phyloP scores from a whole-genome alignment of 352 stramenopile species.

The Phytopythium boreale region DNA sequence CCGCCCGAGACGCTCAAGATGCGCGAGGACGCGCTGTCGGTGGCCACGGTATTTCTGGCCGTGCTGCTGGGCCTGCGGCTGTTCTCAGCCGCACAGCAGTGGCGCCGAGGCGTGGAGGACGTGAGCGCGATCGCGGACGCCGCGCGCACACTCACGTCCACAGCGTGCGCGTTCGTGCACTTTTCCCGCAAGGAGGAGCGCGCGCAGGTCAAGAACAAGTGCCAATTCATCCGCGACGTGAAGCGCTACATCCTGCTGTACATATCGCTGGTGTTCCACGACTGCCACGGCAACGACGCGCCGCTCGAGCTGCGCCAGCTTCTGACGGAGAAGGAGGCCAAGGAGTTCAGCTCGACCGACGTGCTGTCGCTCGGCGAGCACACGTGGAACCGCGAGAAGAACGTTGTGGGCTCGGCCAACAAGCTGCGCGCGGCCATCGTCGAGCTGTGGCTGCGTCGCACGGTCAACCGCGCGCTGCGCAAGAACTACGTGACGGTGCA shows the following conservation, averaged over 20 bases:
- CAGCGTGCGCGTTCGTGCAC: conserved; percentile 41
- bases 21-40: conserved; percentile 32
- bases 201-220: conserved; percentile 37
- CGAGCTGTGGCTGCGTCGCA: conserved; percentile 54
- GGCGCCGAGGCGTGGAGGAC: conserved; percentile 39
- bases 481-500: conserved; percentile 41
- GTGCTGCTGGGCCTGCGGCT: conserved; percentile 42
- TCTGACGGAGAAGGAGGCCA: conserved; percentile 37
- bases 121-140: conserved; percentile 38
- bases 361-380: conserved; percentile 34
- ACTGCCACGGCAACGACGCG: conserved; percentile 42
- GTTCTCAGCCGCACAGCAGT: conserved; percentile 38
- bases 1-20: conserved; percentile 12
- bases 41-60: conserved; percentile 31
- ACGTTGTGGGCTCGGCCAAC: conserved; percentile 46
- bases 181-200: conserved; percentile 38
- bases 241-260: conserved; percentile 61
- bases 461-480: conserved; percentile 32
- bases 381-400: conserved; percentile 43
- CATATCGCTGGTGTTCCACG: conserved; percentile 51
- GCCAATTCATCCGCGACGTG: conserved; percentile 52
- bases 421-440: conserved; percentile 46
- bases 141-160: conserved; percentile 33
- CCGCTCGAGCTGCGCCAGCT: conserved; percentile 39
- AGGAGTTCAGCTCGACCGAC: conserved; percentile 34